A percentile compares a stretch with the other conserved stretches of the same genome.
Conservation (phyloP, 2,329 filamentous ascomycete species). For the Neocatenulostroma microsporum region DNA sequence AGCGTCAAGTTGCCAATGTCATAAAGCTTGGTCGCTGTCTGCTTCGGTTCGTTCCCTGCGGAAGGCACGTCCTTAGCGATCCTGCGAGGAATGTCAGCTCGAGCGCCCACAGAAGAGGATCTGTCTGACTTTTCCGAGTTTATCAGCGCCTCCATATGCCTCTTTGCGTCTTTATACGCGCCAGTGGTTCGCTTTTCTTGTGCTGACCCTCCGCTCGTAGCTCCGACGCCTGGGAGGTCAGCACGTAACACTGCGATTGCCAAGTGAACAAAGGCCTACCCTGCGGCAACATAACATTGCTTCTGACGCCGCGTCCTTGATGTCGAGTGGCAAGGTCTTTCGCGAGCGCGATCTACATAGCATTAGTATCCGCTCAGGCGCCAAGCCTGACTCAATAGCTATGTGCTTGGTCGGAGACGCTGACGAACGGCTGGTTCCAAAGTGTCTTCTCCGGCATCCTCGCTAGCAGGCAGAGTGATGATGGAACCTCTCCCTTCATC, state of each 20-base stretch:
- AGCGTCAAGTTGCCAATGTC: slow-evolving; percentile 14
- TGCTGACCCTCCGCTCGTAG: too few relatives aligned
- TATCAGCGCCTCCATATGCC: slow-evolving; percentile 15
- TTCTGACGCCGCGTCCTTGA: neutral
- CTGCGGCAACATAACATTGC: neutral
- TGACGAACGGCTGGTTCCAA: too few relatives aligned
- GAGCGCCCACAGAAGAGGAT: too few relatives aligned
- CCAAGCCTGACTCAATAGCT: too few relatives aligned
- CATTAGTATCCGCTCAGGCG: too few relatives aligned
- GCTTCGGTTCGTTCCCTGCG: slow-evolving; percentile 1
- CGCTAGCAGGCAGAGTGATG: slow-evolving; percentile 10
- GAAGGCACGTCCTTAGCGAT: slow-evolving; percentile 5
- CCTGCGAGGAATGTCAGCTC: neutral
- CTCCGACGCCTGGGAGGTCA: neutral
- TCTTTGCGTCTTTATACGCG: slow-evolving; percentile 13
- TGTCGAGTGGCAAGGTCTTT: neutral
- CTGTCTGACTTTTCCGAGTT: slow-evolving; percentile 15
- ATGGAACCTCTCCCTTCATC: slow-evolving; percentile 12
- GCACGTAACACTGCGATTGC: neutral
- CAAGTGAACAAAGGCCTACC: neutral
- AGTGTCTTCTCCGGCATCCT: slow-evolving; percentile 3
- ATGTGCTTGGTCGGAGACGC: too few relatives aligned
- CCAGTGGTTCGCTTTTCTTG: neutral
- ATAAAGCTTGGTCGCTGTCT: slow-evolving; percentile 10
- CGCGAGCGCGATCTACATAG: neutral